Evolutionary conservation across 2,329 filamentous ascomycete species (phyloP).

Genomic region (Cyphellophora europaea): DNA sequence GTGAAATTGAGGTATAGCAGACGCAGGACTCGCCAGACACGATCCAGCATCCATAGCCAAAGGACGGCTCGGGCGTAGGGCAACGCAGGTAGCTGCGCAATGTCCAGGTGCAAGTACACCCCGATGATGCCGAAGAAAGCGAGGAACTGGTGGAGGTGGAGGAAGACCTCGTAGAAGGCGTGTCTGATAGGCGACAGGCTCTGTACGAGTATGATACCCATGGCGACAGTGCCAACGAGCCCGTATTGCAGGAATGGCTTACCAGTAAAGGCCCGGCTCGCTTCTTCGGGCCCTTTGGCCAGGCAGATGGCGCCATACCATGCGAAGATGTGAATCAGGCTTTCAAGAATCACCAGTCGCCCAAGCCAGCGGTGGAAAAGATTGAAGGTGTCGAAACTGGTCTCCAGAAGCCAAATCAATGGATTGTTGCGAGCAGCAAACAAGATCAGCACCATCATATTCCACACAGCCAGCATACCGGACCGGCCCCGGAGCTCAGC

Average conservation of each 20-base stretch:
- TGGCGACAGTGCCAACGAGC: constrained; percentile 31
- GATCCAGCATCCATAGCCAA: constrained; percentile 32
- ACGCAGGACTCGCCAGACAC: constrained; percentile 36
- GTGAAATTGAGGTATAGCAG: constrained; percentile 45
- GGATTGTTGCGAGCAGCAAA: constrained; percentile 91
- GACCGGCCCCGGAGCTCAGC: constrained; percentile 80
- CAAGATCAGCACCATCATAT: constrained; percentile 85
- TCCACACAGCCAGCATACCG: constrained; percentile 74
- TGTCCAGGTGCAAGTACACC: constrained; percentile 33
- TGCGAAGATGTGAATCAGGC: constrained; percentile 59
- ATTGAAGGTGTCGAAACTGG: constrained; percentile 97
- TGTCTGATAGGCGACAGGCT: constrained; percentile 35
- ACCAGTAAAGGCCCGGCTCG: constrained; percentile 23
- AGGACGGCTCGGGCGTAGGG: constrained; percentile 29
- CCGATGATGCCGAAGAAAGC: constrained; percentile 34
- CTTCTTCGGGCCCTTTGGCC: constrained; percentile 49
- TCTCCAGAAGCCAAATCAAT: constrained; percentile 67
- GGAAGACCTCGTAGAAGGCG: constrained; percentile 37
- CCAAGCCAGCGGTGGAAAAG: constrained; percentile 78
- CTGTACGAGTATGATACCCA: constrained; percentile 32
- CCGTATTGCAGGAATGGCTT: constrained; percentile 36
- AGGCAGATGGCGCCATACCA: constrained; percentile 70
- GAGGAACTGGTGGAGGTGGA: constrained; percentile 37
- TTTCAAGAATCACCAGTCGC: constrained; percentile 62
- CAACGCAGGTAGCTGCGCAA: constrained; percentile 32